Evolutionary conservation across 768 basidiomycete genomes (phyloP).

Genomic region (Tulasnella sp.): DNA sequence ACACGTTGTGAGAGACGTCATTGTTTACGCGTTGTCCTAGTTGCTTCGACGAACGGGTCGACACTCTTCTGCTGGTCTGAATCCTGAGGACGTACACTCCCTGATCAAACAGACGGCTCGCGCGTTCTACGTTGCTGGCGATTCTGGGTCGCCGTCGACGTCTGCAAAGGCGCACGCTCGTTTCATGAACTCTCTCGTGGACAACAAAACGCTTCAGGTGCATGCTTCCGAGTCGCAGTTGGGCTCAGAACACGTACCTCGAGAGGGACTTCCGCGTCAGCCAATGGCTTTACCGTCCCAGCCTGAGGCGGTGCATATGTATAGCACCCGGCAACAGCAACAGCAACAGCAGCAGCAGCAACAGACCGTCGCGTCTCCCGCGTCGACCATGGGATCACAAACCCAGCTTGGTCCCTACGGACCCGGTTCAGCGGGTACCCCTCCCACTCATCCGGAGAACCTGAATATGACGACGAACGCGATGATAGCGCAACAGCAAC

Average conservation of each 20-base stretch:
- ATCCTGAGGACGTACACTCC: constrained; percentile 52
- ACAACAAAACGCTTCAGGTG: background rate
- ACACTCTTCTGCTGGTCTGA: background rate
- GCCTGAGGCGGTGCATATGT: background rate
- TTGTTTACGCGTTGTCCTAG: constrained; percentile 33
- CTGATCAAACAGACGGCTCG: constrained; percentile 64
- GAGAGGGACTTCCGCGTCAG: background rate
- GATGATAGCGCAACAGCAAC: background rate
- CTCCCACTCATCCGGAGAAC: background rate
- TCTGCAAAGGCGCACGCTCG: constrained; percentile 35
- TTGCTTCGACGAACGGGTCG: constrained; percentile 52
- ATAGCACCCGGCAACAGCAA: background rate
- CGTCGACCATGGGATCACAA: background rate
- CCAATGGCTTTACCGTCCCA: background rate
- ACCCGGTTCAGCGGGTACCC: background rate
- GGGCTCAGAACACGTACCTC: constrained; percentile 35
- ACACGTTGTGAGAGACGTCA: background rate
- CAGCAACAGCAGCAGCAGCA: background rate
- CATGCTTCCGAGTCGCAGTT: constrained; percentile 33
- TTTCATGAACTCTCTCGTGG: constrained; percentile 55
- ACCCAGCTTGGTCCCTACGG: background rate
- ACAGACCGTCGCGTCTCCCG: background rate
- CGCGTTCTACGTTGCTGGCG: constrained; percentile 66
- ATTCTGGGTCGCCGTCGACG: constrained; percentile 37
- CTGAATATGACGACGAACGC: background rate